These are phyloP conservation scores for Fusarium tupiense DNA, from an alignment of 2,329 filamentous ascomycete genomes.

Conservation along the genomic window DNA sequence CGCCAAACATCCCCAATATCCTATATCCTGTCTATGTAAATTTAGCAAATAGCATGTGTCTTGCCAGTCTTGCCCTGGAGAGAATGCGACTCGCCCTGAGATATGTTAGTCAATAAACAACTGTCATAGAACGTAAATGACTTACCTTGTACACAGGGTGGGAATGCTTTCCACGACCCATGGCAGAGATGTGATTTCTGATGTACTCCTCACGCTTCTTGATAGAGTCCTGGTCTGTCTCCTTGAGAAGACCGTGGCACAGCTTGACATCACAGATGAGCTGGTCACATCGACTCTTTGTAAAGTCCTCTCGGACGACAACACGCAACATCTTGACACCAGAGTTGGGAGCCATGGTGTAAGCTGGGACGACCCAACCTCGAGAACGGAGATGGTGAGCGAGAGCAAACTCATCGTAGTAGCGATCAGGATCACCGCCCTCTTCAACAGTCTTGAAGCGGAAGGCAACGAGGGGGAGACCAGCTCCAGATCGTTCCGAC, in stretches of 20 bases:
- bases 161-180: slow-evolving; percentile 64
- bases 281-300: slow-evolving; percentile 80
- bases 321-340: slow-evolving; percentile 90
- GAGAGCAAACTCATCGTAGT: slow-evolving; percentile 79
- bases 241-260: slow-evolving; percentile 74
- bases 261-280: slow-evolving; percentile 83
- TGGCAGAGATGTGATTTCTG: slow-evolving; percentile 62
- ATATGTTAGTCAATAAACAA: background rate
- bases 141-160: slow-evolving; percentile 58
- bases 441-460: slow-evolving; percentile 71
- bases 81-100: slow-evolving; percentile 80
- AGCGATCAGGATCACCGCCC: slow-evolving; percentile 59
- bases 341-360: slow-evolving; percentile 95
- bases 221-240: slow-evolving; percentile 78
- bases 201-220: slow-evolving; percentile 75
- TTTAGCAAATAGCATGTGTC: slow-evolving; percentile 85
- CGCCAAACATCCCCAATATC: slow-evolving; percentile 26
- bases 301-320: slow-evolving; percentile 93
- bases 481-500: slow-evolving; percentile 79
- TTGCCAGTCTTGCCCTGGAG: slow-evolving; percentile 91
- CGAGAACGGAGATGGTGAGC: slow-evolving; percentile 88
- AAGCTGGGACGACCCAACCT: slow-evolving; percentile 94
- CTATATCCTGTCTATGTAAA: slow-evolving; percentile 10
- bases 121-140: background rate
- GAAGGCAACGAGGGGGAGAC: slow-evolving; percentile 91